A percentile compares a stretch with the other conserved stretches of the same genome.
phyloP scores from a whole-genome alignment of 2,329 filamentous ascomycete species.

The Helotiales sp. region DNA sequence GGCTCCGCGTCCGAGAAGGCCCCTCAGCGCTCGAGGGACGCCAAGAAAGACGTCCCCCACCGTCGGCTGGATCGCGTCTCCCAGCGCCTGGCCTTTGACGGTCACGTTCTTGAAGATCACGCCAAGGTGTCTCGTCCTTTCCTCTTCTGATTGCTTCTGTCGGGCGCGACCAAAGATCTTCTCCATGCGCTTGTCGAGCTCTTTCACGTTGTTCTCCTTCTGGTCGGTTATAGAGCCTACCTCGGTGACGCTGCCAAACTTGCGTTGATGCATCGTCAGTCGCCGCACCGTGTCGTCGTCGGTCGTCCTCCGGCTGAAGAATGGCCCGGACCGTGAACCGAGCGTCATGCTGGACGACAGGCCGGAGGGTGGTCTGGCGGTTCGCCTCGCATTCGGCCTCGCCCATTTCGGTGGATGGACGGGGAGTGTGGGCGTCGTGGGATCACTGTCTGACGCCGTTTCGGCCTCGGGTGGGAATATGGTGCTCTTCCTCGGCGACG shows the following conservation, averaged over 20 bases:
- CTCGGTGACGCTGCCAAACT: background rate
- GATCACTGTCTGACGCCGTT: background rate
- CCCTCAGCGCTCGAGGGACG: background rate
- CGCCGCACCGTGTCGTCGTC: background rate
- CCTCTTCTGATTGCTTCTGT: background rate
- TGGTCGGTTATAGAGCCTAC: background rate
- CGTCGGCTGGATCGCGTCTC: background rate
- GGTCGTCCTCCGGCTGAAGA: background rate
- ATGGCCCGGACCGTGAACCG: background rate
- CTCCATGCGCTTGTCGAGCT: background rate
- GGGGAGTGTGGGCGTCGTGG: background rate
- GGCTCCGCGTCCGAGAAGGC: background rate
- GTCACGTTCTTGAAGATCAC: background rate
- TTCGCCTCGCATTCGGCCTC: background rate
- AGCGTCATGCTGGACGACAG: background rate
- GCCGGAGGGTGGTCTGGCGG: background rate
- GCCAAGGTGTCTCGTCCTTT: background rate
- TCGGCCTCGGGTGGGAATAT: background rate
- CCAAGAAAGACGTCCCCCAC: background rate
- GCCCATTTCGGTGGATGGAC: background rate
- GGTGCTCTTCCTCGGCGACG: background rate
- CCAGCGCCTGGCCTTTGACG: conserved; percentile 1
- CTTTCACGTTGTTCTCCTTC: background rate
- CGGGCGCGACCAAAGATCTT: background rate
- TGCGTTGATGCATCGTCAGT: background rate